Base-by-base conservation (phyloP, 139 green algal genomes). In the Ulvella scutata region DNA sequence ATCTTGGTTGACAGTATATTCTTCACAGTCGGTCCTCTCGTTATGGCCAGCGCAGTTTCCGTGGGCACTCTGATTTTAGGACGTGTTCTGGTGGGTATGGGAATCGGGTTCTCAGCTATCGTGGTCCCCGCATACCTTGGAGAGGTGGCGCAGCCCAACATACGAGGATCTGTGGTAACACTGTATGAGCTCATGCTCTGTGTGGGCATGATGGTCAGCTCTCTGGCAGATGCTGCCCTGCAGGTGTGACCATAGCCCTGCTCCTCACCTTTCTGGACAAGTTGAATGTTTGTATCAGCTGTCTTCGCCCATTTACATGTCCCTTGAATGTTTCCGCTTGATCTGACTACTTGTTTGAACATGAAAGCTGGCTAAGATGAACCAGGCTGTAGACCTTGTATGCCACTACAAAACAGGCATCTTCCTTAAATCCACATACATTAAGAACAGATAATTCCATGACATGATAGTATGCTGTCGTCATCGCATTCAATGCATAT, bases 71-170 rank as follows among this genome's bases (percentile, higher is more conserved):
- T 96, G 43, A 61, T 93, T 3, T 31, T 86, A 7, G 91, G 91
- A 0, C 85, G 90, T 0, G 72, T 92, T 1, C 4, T 95, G 3
- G 75, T 88, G 2, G 91, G 91, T 2, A 3, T 96, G 1, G 90
- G 91, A 40, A 90, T 96, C 28, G 91, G 91, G 20, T 75, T 86
- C 0, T 89, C 84, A 17, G 90, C 90, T 0, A 87, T 90, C 21
- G 84, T 91, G 17, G 86, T 91, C n/a, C 91, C 90, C 31, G 80
- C 86, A 2, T 96, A 95, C 80, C 80, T 96, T 37, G 90, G 85
- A 4, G 91, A 96, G 81, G 77, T 95, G 39, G 85, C 91, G 3
- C 91, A 90, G 13, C 86, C 82, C 13, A 1, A 17, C 29, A 75
- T 61, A 23, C 72, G 88, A 29, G 88, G 88, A 0, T 78, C 82